These are phyloP conservation scores for Quercus wislizeni DNA, from an alignment of 306 rosid species.

Conservation along the genomic window DNA sequence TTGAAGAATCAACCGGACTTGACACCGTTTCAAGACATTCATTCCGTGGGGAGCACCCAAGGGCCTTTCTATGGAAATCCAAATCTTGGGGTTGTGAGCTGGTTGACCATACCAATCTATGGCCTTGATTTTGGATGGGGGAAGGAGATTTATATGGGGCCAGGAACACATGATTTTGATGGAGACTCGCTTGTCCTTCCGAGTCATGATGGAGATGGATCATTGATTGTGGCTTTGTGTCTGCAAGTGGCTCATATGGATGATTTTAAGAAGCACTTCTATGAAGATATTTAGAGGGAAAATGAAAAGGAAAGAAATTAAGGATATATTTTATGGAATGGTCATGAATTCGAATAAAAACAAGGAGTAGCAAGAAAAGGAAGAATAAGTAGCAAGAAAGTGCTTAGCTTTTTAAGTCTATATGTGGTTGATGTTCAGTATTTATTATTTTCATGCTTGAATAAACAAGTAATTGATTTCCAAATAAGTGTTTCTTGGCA, in stretches of 20 bases:
- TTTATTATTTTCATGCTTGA: too few relatives aligned
- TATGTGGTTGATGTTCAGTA: too few relatives aligned
- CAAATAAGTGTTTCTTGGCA: too few relatives aligned
- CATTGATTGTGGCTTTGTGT: conserved; percentile 40
- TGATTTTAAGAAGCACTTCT: conserved; percentile 50
- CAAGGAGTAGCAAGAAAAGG: too few relatives aligned
- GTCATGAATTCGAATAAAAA: too few relatives aligned
- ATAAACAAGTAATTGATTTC: too few relatives aligned
- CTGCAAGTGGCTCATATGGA: conserved; percentile 48
- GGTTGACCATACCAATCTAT: conserved; percentile 52
- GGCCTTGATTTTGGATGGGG: conserved; percentile 76
- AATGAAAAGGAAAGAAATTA: too few relatives aligned
- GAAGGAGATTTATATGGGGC: conserved; percentile 47
- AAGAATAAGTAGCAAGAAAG: too few relatives aligned
- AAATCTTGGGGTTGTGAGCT: conserved; percentile 46
- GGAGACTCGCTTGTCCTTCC: conserved; percentile 46
- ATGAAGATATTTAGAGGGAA: conserved; percentile 17
- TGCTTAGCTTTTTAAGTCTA: too few relatives aligned
- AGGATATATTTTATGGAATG: too few relatives aligned
- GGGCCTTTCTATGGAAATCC: conserved; percentile 48
- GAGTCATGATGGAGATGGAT: conserved; percentile 41
- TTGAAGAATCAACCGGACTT: conserved; percentile 43
- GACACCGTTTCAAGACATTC: conserved; percentile 48
- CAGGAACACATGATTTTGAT: conserved; percentile 41
- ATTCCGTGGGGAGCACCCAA: conserved; percentile 4